These are phyloP conservation scores for Boletus reticulatus DNA, from an alignment of 768 basidiomycete species.

Conservation along the genomic window DNA sequence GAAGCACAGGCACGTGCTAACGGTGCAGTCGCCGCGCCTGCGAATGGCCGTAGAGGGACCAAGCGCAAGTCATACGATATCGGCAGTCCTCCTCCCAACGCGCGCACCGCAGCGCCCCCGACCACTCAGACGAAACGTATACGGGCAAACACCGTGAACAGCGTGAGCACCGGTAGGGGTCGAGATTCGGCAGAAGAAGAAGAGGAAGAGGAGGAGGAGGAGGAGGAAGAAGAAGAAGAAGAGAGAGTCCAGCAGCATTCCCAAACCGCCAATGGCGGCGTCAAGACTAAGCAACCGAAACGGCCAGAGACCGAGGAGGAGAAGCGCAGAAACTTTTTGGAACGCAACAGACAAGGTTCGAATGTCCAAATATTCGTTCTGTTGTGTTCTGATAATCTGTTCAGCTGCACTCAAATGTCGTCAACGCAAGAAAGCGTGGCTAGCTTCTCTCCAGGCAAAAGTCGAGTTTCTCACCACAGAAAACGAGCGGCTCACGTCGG, in stretches of 20 bases:
- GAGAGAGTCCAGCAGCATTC: constrained; percentile 12
- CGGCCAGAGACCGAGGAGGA: constrained; percentile 98
- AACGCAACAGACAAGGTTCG: constrained; percentile 93
- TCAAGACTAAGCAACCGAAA: constrained; percentile 41
- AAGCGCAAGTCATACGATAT: constrained; percentile 69
- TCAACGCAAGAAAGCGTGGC: constrained; percentile 98
- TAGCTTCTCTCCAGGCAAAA: constrained; percentile 86
- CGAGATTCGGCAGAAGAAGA: constrained; percentile 39
- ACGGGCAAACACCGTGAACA: constrained; percentile 36
- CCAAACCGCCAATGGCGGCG: constrained; percentile 5
- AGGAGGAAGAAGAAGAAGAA: constrained; percentile 38
- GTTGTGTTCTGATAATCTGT: constrained; percentile 4
- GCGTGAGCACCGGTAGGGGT: constrained; percentile 27
- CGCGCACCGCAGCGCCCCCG: constrained; percentile 26
- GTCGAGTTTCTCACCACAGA: constrained; percentile 91
- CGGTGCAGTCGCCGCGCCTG: constrained; percentile 32
- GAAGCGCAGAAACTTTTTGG: constrained; percentile 94
- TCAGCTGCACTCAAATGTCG: constrained; percentile 97
- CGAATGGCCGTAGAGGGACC: constrained; percentile 46
- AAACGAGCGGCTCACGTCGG: constrained; percentile 89
- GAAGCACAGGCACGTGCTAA: constrained; percentile 70
- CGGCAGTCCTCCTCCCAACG: constrained; percentile 33
- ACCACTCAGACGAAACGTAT: constrained; percentile 34
- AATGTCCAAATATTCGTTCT: not conserved
- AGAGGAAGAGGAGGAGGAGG: constrained; percentile 40